A percentile compares a stretch with the other conserved stretches of the same genome.
phyloP scores from a whole-genome alignment of 345 rosid species.

The Geranium rotundifolium region DNA sequence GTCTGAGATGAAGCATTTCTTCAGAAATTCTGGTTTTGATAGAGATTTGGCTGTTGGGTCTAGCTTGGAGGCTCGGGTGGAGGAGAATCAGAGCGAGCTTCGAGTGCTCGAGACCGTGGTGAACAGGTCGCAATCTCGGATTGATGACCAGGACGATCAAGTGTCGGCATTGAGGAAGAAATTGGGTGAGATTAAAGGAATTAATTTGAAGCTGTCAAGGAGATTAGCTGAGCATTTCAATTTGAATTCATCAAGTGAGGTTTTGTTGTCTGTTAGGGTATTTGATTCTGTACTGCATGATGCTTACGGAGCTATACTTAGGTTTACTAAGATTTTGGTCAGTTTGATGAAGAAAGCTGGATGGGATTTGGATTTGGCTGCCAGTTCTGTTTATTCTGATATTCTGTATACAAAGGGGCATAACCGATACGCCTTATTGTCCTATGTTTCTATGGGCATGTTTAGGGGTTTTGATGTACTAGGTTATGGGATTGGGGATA shows the following conservation, averaged over 20 bases:
- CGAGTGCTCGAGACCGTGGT: slow-evolving; percentile 61
- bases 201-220: slow-evolving; percentile 40
- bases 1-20: slow-evolving; percentile 60
- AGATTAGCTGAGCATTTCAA: slow-evolving; percentile 31
- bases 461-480: slow-evolving; percentile 56
- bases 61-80: slow-evolving; percentile 74
- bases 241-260: slow-evolving; percentile 38
- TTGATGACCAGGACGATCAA: slow-evolving; percentile 54
- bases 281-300: slow-evolving; percentile 58
- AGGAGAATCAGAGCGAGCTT: slow-evolving; percentile 93
- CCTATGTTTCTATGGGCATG: slow-evolving; percentile 72
- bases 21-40: slow-evolving; percentile 34
- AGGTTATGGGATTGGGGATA: slow-evolving; percentile 31
- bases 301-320: slow-evolving; percentile 45
- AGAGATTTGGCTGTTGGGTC: slow-evolving; percentile 49
- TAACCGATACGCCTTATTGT: slow-evolving; percentile 54
- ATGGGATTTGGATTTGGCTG: slow-evolving; percentile 89
- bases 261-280: slow-evolving; percentile 50
- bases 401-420: slow-evolving; percentile 47
- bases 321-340: slow-evolving; percentile 62
- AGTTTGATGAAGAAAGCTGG: slow-evolving; percentile 69
- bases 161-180: slow-evolving; percentile 48
- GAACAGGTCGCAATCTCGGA: slow-evolving; percentile 65
- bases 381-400: slow-evolving; percentile 49
- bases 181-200: slow-evolving; percentile 47